Conservation (phyloP, 2,329 filamentous ascomycete genomes). For the Cercospora sp. region DNA sequence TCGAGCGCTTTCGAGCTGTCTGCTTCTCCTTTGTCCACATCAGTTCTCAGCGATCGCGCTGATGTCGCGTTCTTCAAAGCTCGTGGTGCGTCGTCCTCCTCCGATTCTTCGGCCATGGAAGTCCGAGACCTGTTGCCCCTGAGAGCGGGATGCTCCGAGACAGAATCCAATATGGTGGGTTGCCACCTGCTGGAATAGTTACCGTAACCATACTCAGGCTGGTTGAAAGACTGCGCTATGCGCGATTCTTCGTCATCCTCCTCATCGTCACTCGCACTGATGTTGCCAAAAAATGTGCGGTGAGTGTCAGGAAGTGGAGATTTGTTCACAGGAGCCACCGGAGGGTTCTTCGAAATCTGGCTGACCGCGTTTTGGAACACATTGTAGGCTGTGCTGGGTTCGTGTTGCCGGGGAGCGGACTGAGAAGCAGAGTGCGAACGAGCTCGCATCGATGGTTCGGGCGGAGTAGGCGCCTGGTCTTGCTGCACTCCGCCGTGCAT, state of each 20-base stretch:
- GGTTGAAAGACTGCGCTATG: slow-evolving; percentile 24
- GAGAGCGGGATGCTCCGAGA: slow-evolving; percentile 41
- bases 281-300: slow-evolving; percentile 44
- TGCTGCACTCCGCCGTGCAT: slow-evolving; percentile 30
- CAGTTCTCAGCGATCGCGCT: slow-evolving; percentile 23
- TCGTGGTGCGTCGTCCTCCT: slow-evolving; percentile 31
- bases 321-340: slow-evolving; percentile 18
- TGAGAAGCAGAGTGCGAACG: slow-evolving; percentile 28
- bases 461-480: slow-evolving; percentile 24
- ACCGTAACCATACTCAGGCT: slow-evolving; percentile 33
- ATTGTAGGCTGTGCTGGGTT: slow-evolving; percentile 43
- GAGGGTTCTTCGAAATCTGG: slow-evolving; percentile 39
- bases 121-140: slow-evolving; percentile 30
- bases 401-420: slow-evolving; percentile 37
- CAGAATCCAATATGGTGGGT: slow-evolving; percentile 36
- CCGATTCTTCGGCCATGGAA: slow-evolving; percentile 34
- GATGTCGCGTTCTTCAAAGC: slow-evolving; percentile 23
- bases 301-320: slow-evolving; percentile 37
- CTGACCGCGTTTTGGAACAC: slow-evolving; percentile 50
- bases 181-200: slow-evolving; percentile 35
- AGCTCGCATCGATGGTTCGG: slow-evolving; percentile 31
- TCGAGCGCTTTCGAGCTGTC: slow-evolving; percentile 50
- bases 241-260: slow-evolving; percentile 35
- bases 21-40: slow-evolving; percentile 24
- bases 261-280: slow-evolving; percentile 45